Conservation (phyloP, 371 early-diverging fungal species). For the Choanephora cucurbitarum region DNA sequence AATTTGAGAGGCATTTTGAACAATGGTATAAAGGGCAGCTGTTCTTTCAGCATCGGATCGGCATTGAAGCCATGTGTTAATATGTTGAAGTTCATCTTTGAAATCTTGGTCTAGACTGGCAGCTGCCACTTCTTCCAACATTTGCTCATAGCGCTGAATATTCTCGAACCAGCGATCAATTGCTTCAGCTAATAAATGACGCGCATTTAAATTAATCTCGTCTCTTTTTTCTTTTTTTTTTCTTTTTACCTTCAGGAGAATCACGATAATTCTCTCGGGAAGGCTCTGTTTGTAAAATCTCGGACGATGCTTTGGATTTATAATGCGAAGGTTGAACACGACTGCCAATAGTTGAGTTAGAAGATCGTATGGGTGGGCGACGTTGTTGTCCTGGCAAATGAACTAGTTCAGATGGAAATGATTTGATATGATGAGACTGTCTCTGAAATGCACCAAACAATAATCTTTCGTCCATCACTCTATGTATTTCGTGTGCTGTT, state of each 20-base stretch:
- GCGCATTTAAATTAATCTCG: not conserved
- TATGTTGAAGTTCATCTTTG: slow-evolving; percentile 90
- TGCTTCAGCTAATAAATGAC: slow-evolving; percentile 60
- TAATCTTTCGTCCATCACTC: slow-evolving; percentile 38
- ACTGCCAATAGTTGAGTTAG: not conserved
- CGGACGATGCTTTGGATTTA: slow-evolving; percentile 28
- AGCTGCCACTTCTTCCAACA: slow-evolving; percentile 93
- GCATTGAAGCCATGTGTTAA: slow-evolving; percentile 94
- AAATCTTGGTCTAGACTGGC: slow-evolving; percentile 91
- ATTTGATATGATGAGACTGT: slow-evolving; percentile 16
- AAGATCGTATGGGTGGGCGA: not conserved
- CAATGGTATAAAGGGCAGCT: slow-evolving; percentile 86
- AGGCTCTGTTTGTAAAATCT: slow-evolving; percentile 34
- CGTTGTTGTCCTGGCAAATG: slow-evolving; percentile 11
- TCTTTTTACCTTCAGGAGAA: slow-evolving; percentile 42
- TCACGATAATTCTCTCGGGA: slow-evolving; percentile 11
- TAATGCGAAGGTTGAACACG: slow-evolving; percentile 1
- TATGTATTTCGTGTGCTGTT: slow-evolving; percentile 38
- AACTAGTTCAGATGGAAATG: slow-evolving; percentile 3
- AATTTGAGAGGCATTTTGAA: slow-evolving; percentile 89
- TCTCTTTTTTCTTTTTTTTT: slow-evolving; percentile 4
- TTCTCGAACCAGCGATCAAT: slow-evolving; percentile 94
- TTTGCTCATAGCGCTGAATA: slow-evolving; percentile 87
- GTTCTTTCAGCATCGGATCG: slow-evolving; percentile 92
- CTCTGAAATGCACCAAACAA: slow-evolving; percentile 35